Conservation (phyloP, 2,329 filamentous ascomycete genomes). For the Fusarium concolor region DNA sequence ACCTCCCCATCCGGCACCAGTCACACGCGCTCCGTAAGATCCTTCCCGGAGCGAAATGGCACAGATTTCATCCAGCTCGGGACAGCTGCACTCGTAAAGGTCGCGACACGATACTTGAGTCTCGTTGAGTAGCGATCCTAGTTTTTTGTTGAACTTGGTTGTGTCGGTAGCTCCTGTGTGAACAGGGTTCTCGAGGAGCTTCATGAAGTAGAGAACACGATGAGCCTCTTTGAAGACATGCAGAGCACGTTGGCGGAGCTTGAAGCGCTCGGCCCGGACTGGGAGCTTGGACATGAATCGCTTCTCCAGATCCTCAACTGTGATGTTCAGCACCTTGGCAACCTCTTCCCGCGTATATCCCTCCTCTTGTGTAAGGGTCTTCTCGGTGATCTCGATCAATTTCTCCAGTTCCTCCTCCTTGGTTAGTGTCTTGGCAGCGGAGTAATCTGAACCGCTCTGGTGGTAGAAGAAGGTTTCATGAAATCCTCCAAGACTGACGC, state of each 20-base stretch:
- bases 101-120: constrained; percentile 90
- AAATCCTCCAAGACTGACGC: constrained; percentile 85
- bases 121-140: constrained; percentile 88
- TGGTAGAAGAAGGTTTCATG: constrained; percentile 82
- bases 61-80: constrained; percentile 92
- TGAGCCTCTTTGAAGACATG: constrained; percentile 93
- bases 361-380: constrained; percentile 79
- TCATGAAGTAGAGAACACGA: constrained; percentile 85
- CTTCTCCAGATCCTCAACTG: constrained; percentile 76
- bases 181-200: constrained; percentile 72
- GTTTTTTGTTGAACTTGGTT: constrained; percentile 69
- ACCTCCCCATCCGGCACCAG: constrained; percentile 96
- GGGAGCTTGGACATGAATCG: constrained; percentile 90
- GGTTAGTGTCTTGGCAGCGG: constrained; percentile 57
- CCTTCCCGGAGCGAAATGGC: constrained; percentile 81
- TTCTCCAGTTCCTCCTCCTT: constrained; percentile 77
- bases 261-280: constrained; percentile 87
- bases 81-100: constrained; percentile 90
- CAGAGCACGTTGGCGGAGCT: constrained; percentile 85
- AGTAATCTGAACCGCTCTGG: constrained; percentile 53
- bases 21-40: constrained; percentile 85
- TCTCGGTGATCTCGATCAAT: constrained; percentile 75
- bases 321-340: constrained; percentile 75
- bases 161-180: constrained; percentile 62
- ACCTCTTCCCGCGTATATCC: constrained; percentile 93